Percentiles rank a stretch among this genome's conserved stretches.
phyloP scores from a whole-genome alignment of 78 protist species.

The Pelomyxa schiedti region DNA sequence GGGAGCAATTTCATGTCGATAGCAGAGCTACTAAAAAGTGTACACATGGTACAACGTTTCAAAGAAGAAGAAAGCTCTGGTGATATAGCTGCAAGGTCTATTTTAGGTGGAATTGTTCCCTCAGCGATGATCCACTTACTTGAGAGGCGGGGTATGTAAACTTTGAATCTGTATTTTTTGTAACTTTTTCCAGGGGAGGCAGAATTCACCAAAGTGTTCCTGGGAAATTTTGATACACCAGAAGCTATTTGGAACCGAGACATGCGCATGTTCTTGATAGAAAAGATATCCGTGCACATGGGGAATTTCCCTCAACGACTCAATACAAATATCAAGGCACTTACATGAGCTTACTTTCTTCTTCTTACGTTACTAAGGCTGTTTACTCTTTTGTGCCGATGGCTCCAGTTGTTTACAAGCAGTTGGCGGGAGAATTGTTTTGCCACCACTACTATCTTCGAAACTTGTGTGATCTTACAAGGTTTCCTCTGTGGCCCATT shows the following conservation, averaged over 20 bases:
- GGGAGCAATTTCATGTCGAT: slow-evolving; percentile 60
- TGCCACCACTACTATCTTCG: slow-evolving; percentile 65
- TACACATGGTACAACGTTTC: slow-evolving; percentile 52
- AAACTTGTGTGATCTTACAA: slow-evolving; percentile 48
- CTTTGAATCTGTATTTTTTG: too few relatives aligned
- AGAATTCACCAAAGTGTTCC: slow-evolving; percentile 58
- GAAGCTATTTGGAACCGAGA: slow-evolving; percentile 62
- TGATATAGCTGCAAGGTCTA: neutral
- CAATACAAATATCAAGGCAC: slow-evolving; percentile 29
- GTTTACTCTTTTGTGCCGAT: slow-evolving; percentile 58
- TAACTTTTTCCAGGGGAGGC: too few relatives aligned
- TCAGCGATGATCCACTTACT: slow-evolving; percentile 61
- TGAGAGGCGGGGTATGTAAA: slow-evolving; percentile 50
- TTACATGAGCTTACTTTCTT: too few relatives aligned
- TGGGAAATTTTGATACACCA: slow-evolving; percentile 74
- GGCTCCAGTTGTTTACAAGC: slow-evolving; percentile 31
- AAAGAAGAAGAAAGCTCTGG: slow-evolving; percentile 7
- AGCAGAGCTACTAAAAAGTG: slow-evolving; percentile 7
- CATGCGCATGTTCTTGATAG: slow-evolving; percentile 64
- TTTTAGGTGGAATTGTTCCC: slow-evolving; percentile 59
- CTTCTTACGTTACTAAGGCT: too few relatives aligned
- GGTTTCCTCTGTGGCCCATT: slow-evolving; percentile 76
- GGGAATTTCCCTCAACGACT: slow-evolving; percentile 65
- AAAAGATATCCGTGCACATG: slow-evolving; percentile 70
- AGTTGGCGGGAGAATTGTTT: slow-evolving; percentile 66